phyloP scores from a whole-genome alignment of 495 filamentous ascomycete genomes.

The Peziza echinospora region DNA sequence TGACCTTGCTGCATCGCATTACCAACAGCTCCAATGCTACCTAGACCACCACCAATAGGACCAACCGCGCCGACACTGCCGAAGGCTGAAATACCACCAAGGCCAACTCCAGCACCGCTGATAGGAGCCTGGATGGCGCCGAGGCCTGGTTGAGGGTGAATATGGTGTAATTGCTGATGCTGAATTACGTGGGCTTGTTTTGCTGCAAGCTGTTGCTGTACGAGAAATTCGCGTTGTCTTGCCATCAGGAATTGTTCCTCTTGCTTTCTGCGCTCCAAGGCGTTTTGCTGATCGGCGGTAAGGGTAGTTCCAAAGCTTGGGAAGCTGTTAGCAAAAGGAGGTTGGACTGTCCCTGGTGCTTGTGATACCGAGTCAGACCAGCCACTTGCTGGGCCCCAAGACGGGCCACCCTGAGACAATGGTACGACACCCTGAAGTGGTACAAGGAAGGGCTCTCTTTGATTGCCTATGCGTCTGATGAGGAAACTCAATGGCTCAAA shows the following conservation, averaged over 20 bases:
- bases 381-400: constrained; percentile 20
- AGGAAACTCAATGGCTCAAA: constrained; percentile 93
- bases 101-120: constrained; percentile 8
- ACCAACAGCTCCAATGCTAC: constrained; percentile 8
- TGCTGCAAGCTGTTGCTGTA: constrained; percentile 60
- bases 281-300: constrained; percentile 94
- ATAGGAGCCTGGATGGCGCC: constrained; percentile 24
- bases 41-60: constrained; percentile 8
- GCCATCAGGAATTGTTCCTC: constrained; percentile 95
- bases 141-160: constrained; percentile 90
- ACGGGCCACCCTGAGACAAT: constrained; percentile 27
- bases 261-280: constrained; percentile 84
- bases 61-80: constrained; percentile 14
- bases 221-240: constrained; percentile 78
- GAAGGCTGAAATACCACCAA: constrained; percentile 8
- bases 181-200: constrained; percentile 58
- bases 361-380: constrained; percentile 22
- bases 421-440: constrained; percentile 70
- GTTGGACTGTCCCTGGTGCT: constrained; percentile 43
- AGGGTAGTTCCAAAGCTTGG: constrained; percentile 94
- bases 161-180: constrained; percentile 79
- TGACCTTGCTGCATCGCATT: constrained; percentile 4
- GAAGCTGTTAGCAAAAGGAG: constrained; percentile 86
- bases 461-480: constrained; percentile 91
- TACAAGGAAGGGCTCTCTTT: constrained; percentile 87